Conservation (phyloP, 495 filamentous ascomycete species). For the Neurospora sp. region DNA sequence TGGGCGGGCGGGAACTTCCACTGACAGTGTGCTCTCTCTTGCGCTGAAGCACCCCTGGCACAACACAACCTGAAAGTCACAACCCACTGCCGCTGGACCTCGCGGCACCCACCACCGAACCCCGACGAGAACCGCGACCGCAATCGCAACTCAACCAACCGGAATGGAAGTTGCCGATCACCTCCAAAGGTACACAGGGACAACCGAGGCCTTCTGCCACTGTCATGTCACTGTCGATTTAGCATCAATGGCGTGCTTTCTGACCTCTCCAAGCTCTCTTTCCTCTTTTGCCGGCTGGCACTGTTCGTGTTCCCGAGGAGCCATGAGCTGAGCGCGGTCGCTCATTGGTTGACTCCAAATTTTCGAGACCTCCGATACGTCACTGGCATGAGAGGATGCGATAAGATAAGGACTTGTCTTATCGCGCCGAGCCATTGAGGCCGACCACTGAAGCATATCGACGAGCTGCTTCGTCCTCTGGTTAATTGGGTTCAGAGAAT, state of each 20-base stretch:
- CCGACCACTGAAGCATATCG: not conserved
- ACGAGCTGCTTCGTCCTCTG: not conserved
- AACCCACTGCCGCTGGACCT: not conserved
- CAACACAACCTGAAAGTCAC: not conserved
- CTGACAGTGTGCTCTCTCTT: not conserved
- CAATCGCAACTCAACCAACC: not conserved
- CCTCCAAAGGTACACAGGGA: not conserved
- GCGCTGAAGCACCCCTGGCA: not conserved
- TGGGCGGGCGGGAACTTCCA: not conserved
- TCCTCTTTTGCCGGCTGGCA: not conserved
- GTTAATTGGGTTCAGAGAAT: no score
- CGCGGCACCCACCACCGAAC: not conserved
- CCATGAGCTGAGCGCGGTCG: not conserved
- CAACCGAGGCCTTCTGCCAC: not conserved
- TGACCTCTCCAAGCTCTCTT: not conserved
- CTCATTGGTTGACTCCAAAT: conserved; percentile 1
- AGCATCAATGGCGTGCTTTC: not conserved
- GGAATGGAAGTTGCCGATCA: not conserved
- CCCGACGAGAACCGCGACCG: not conserved
- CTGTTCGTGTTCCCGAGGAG: not conserved
- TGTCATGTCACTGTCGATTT: not conserved
- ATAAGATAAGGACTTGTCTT: conserved; percentile 20
- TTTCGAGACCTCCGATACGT: conserved; percentile 19
- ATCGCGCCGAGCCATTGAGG: not conserved
- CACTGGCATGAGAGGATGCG: conserved; percentile 1